Base-by-base conservation (phyloP, 257 asterid genomes). In the Plantago ovata region DNA sequence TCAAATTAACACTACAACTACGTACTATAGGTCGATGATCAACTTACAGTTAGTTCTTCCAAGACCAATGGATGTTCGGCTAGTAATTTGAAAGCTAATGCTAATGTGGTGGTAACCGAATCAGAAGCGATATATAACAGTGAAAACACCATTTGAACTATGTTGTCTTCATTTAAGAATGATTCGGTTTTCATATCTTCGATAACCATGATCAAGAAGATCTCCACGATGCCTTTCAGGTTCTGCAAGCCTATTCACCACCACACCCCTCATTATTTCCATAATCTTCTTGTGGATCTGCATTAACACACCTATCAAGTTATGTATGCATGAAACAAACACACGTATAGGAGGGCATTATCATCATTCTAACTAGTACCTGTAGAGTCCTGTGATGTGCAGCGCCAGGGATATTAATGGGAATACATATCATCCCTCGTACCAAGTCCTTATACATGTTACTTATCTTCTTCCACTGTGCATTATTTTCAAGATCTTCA, bases 361-460 rank as follows among this genome's bases (percentile, higher is more conserved):
- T 28, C 3, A 1, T 28, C 7, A 28, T 28, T 28, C 36, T 1
- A 3, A 1, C 16, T 28, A 28, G 4, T 77, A 84, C 94, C 90
- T 85, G 79, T 43, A 87, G 69, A 63, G 93, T 85, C 71, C 65
- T 81, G 60, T 85, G 87, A 67, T 87, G 93, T 8, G 93, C 59
- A 23, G 93, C 82, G 3, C 96, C 96, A 9, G 96, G 96, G 49
- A 87, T 50, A 65, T 87, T 87, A 14, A 87, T 62, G 1, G 96
- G 95, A 19, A 87, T 85, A 10, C 95, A 81, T 85, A 87, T 87
- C 18, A 87, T 42, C 4, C 92, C 95, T 46, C 77, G 89, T 1
- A 84, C 85, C 73, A 85, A 64, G 24, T 85, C 93, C 58, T 72
- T 73, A 55, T 82, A 87, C 95, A 85, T 73, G 58, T 85, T 84